Evolutionary conservation across 345 rosid genomes (phyloP), one percentile per base, ranked within the genome.

Genomic region (Moringa oleifera): DNA sequence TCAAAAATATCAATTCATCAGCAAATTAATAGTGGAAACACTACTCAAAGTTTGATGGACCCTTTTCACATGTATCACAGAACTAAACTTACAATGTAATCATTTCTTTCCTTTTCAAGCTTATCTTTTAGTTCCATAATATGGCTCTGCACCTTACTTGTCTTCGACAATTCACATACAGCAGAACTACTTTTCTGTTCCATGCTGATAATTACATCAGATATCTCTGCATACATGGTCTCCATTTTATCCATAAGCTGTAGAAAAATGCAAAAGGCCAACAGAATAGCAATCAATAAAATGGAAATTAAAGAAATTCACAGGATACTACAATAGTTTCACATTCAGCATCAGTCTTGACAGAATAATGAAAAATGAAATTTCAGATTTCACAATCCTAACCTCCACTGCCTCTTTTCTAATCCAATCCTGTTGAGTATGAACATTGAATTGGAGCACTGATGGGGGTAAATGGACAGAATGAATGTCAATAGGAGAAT

Each of bases 401-500:
- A 67, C 99, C 96, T 79, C 94, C 2, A 74, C 81, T 50, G 95
- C 95, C 68, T 91, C 97, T 75, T 87, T 83, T 25, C 77, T 77
- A 21, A 87, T 76, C 95, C 91, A 91, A 56, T 85, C 89, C 50
- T 64, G 97, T 67, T 85, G 97, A 64, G 61, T 68, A 58, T 53
- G 75, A 63, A 77, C 79, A 62, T 70, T 68, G 73, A 91, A 88
- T 65, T 91, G 95, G 59, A 95, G 93, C 71, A 78, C 53, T 8
- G 82, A 73, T 16, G 96, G 94, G 4, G 99, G 99, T 63, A 95
- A 63, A 69, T 70, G 76, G 50, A 95, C 96, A 24, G 87, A 80
- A 50, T 79, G 91, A 72, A 95, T 95, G 64, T 91, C 88, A 65
- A 89, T 83, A 13, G 97, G 97, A 52, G 99, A 95, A 72, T 88